Percentiles rank a stretch among this genome's conserved stretches.
Conservation (phyloP, 371 early-diverging fungal genomes). For the Lichtheimia ornata region DNA sequence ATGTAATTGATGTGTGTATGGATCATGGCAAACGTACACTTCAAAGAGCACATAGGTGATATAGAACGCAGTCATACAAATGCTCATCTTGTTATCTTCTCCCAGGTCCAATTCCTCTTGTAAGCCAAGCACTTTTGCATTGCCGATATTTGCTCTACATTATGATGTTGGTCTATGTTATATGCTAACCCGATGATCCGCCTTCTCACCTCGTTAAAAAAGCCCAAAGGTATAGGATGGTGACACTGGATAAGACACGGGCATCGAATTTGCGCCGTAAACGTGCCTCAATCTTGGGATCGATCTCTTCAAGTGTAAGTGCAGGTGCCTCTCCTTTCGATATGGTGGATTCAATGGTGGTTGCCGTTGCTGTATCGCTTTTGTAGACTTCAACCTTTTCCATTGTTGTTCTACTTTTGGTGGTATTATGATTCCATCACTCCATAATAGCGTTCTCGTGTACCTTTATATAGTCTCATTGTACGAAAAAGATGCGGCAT, state of each 20-base stretch:
- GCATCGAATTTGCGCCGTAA: constrained; percentile 34
- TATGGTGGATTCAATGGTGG: too few relatives aligned
- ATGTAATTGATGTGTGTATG: too few relatives aligned
- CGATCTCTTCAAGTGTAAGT: constrained; percentile 16
- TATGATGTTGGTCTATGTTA: too few relatives aligned
- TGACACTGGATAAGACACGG: constrained; percentile 28
- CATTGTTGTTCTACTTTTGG: too few relatives aligned
- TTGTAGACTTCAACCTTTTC: too few relatives aligned
- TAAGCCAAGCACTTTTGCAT: constrained; percentile 42
- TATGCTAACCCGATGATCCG: not conserved
- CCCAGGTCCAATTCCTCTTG: constrained; percentile 28
- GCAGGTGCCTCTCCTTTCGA: too few relatives aligned
- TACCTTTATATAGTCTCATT: too few relatives aligned
- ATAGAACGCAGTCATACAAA: constrained; percentile 19
- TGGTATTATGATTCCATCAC: too few relatives aligned
- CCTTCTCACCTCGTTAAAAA: constrained; percentile 35
- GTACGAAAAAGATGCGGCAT: too few relatives aligned
- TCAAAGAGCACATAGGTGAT: constrained; percentile 38
- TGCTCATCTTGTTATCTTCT: constrained; percentile 21
- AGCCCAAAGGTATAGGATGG: constrained; percentile 33
- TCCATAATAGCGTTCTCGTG: too few relatives aligned
- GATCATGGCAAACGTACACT: constrained; percentile 15
- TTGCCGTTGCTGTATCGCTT: too few relatives aligned
- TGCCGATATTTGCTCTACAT: constrained; percentile 45
- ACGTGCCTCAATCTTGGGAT: constrained; percentile 22